A percentile compares a stretch with the other conserved stretches of the same genome.
Conservation (phyloP, 1,139 yeast genomes). For the Yamadazyma triangularis region DNA sequence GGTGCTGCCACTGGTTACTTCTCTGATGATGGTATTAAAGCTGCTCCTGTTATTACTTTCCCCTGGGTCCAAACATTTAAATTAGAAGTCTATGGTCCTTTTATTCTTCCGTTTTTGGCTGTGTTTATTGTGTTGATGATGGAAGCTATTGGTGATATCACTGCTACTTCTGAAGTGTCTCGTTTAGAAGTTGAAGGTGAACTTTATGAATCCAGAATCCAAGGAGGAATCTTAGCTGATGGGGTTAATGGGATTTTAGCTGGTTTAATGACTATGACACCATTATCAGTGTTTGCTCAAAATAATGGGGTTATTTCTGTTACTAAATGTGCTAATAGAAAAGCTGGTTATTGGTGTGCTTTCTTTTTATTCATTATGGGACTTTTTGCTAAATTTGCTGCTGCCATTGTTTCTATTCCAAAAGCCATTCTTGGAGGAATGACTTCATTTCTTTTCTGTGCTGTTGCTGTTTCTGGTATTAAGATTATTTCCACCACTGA, state of each 20-base stretch:
- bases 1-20: constrained; percentile 91
- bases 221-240: constrained; percentile 89
- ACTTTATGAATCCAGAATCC: constrained; percentile 75
- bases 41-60: constrained; percentile 82
- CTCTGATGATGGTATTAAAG: constrained; percentile 46
- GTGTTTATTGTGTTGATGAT: constrained; percentile 76
- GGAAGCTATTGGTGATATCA: constrained; percentile 92
- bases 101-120: constrained; percentile 77
- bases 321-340: constrained; percentile 84
- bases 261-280: constrained; percentile 72
- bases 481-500: constrained; percentile 71
- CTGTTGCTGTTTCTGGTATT: constrained; percentile 87
- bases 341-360: constrained; percentile 87
- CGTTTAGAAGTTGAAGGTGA: constrained; percentile 79
- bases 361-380: constrained; percentile 83
- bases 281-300: constrained; percentile 87
- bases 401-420: constrained; percentile 83
- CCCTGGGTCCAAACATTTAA: constrained; percentile 84
- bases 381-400: constrained; percentile 81
- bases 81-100: constrained; percentile 72
- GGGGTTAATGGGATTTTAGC: constrained; percentile 68
- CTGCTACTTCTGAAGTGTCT: constrained; percentile 90
- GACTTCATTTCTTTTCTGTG: constrained; percentile 84
- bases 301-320: constrained; percentile 90
- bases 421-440: constrained; percentile 84